Percentiles rank a stretch among this genome's conserved stretches.
phyloP scores from a whole-genome alignment of 2,329 filamentous ascomycete genomes.

The Penicillium griseofulvum region DNA sequence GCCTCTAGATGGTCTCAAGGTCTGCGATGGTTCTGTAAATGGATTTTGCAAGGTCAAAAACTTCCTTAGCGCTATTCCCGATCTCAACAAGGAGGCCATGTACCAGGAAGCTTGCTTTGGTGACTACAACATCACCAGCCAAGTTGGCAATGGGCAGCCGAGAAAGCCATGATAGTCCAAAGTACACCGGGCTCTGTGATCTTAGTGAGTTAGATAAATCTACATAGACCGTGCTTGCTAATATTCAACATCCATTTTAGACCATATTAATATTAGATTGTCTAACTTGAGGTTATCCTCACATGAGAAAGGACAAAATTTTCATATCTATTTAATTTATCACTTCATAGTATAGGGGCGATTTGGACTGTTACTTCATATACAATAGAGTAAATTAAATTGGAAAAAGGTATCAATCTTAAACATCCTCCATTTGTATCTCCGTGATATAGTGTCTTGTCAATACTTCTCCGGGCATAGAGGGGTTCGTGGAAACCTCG shows the following conservation, averaged over 20 bases:
- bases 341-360: too few species aligned
- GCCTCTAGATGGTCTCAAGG: conserved; percentile 24
- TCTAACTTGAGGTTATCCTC: too few species aligned
- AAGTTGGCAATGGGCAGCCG: conserved; percentile 24
- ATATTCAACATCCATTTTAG: too few species aligned
- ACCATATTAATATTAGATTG: too few species aligned
- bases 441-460: too few species aligned
- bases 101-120: conserved; percentile 33
- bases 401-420: too few species aligned
- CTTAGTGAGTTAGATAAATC: neutral
- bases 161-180: neutral
- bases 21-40: conserved; percentile 21
- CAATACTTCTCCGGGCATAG: neutral
- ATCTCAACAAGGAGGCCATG: conserved; percentile 23
- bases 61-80: conserved; percentile 22
- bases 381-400: too few species aligned
- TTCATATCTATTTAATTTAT: too few species aligned
- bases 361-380: too few species aligned
- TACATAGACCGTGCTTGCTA: neutral
- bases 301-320: too few species aligned
- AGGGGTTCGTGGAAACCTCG: conserved; percentile 14
- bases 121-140: conserved; percentile 19
- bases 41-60: conserved; percentile 28
- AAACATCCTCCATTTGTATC: too few species aligned
- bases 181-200: too few species aligned